Evolutionary conservation across 768 basidiomycete species (phyloP).

Genomic region (Boletus patriciae): DNA sequence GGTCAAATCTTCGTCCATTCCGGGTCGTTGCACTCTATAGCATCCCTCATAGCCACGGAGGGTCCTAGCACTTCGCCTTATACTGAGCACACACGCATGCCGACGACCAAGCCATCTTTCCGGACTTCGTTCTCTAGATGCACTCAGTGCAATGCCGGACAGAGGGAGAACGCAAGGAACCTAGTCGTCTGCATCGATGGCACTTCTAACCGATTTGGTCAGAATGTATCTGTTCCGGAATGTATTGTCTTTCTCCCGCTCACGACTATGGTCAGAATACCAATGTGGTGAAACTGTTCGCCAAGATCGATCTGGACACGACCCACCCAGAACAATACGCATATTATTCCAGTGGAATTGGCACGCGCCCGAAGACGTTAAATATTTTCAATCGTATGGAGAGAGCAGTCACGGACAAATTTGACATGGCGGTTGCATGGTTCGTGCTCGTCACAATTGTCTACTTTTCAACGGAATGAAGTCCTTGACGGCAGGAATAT

Average conservation of each 20-base stretch:
- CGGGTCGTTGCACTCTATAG: neutral
- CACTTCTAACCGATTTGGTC: constrained; percentile 24
- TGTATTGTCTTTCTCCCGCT: neutral
- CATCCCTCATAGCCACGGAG: too few relatives aligned
- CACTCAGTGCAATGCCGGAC: constrained; percentile 11
- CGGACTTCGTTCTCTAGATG: constrained; percentile 5
- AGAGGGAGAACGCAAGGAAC: constrained; percentile 10
- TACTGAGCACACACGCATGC: neutral
- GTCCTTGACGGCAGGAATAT: constrained; percentile 32
- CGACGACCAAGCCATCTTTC: neutral
- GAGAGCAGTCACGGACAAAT: constrained; percentile 20
- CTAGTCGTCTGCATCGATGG: constrained; percentile 29
- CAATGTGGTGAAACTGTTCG: constrained; percentile 39
- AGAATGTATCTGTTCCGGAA: constrained; percentile 7
- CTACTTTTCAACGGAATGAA: neutral
- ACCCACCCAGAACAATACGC: constrained; percentile 26
- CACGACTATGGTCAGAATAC: constrained; percentile 31
- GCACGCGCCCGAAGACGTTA: constrained; percentile 32
- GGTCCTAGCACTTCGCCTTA: neutral
- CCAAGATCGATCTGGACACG: constrained; percentile 24
- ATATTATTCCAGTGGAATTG: constrained; percentile 42
- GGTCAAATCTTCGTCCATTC: neutral
- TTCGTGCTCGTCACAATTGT: constrained; percentile 15
- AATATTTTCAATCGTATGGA: constrained; percentile 23
- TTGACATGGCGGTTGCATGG: constrained; percentile 42